These are phyloP conservation scores for Davidsoniella australis DNA, from an alignment of 2,329 filamentous ascomycete species.

Conservation along the genomic window DNA sequence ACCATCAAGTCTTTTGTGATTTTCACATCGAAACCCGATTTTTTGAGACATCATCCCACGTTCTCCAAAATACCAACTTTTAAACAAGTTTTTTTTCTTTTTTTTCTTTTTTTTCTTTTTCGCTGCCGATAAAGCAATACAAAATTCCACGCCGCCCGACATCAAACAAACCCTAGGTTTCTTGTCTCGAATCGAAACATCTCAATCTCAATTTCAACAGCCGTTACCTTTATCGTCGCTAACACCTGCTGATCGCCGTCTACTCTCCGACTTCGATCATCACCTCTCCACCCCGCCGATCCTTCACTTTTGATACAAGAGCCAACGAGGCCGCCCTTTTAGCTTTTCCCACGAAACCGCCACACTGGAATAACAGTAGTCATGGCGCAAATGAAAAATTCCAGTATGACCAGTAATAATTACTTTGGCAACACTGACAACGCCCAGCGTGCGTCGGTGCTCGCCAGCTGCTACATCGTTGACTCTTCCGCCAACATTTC, in stretches of 20 bases:
- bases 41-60: background rate
- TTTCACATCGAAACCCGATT: background rate
- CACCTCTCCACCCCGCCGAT: background rate
- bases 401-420: slow-evolving; percentile 53
- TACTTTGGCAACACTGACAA: slow-evolving; percentile 54
- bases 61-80: background rate
- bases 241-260: background rate
- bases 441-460: slow-evolving; percentile 52
- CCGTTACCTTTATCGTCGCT: background rate
- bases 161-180: no score
- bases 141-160: no score
- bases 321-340: slow-evolving; percentile 11
- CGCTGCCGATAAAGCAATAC: no score
- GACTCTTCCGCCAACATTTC: slow-evolving; percentile 55
- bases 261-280: background rate
- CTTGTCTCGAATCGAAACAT: background rate
- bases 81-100: no score
- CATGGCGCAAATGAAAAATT: slow-evolving; percentile 57
- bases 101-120: no score
- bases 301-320: background rate
- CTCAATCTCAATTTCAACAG: background rate
- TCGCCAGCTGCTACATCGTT: slow-evolving; percentile 84
- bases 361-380: slow-evolving; percentile 17
- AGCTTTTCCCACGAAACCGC: background rate
- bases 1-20: no score